Conservation (phyloP, 257 asterid genomes). For the Schizonepeta tenuifolia region DNA sequence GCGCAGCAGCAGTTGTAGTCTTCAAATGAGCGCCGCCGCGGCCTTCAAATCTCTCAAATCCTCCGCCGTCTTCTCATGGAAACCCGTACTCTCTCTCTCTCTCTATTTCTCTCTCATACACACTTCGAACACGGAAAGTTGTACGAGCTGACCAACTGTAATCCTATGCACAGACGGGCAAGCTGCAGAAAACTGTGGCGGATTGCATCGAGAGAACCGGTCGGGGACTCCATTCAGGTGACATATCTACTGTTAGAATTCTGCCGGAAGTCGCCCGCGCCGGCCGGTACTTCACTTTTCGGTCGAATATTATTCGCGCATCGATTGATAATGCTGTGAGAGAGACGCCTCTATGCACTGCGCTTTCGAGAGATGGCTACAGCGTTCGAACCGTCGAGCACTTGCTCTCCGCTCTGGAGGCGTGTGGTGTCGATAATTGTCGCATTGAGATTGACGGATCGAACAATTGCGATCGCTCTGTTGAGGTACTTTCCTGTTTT, state of each 20-base stretch:
- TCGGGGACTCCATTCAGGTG: constrained; percentile 84
- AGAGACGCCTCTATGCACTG: constrained; percentile 77
- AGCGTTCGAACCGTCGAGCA: constrained; percentile 80
- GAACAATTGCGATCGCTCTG: constrained; percentile 46
- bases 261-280: constrained; percentile 65
- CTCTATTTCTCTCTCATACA: not conserved
- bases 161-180: constrained; percentile 66
- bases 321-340: constrained; percentile 59
- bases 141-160: constrained; percentile 14
- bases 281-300: constrained; percentile 72
- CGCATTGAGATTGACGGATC: constrained; percentile 65
- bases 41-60: constrained; percentile 49
- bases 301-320: constrained; percentile 63
- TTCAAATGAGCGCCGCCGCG: constrained; percentile 49
- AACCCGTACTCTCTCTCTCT: constrained; percentile 48
- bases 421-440: constrained; percentile 83
- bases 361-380: constrained; percentile 66
- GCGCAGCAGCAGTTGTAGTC: constrained; percentile 28
- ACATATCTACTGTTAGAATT: constrained; percentile 60
- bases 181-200: constrained; percentile 77
- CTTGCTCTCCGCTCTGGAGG: constrained; percentile 94
- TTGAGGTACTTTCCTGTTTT: constrained; percentile 55
- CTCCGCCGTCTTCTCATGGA: constrained; percentile 68
- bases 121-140: not conserved
- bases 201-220: constrained; percentile 68